Evolutionary conservation across 208 protist species (phyloP), one percentile per base, ranked within the genome.

Genomic region (Vickermania spadyakhi): DNA sequence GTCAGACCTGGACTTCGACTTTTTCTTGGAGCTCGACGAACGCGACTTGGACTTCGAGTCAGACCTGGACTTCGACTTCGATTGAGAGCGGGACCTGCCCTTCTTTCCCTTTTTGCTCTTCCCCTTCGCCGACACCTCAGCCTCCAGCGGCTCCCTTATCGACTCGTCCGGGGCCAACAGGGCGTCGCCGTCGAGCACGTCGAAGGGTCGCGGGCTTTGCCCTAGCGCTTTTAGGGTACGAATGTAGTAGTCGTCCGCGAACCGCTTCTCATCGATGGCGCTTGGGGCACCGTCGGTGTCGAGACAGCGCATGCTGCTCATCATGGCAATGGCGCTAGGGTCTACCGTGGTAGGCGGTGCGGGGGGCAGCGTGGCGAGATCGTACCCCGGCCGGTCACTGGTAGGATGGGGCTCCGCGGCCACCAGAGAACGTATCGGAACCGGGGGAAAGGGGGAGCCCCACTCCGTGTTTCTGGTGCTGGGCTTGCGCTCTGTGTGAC

Each of bases 1-100:
- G 18, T 50, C 25, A 3, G 27, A 41, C 7, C 49, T 56, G 2
- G 59, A 63, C 2, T 26, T 50, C 14, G 59, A 63, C 36, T 45
- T 0, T 41, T 13, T n/a, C 3, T 30, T 11, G 31, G 3, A n/a
- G 59, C 5, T 2, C 2, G 7, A 27, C 23, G 42, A 3, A 11
- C 23, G 7, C 2, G 4, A 0, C 4, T 21, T 30, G 45, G 11
- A 0, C 59, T 41, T 30, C 3, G 5, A n/a, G 57, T 26, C 31
- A 11, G 11, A 18, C 57, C 36, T 45, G 11, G 7, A 18, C 18
- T 45, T 45, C n/a, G 11, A 0, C 59, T 41, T 30, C 3, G 5
- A n/a, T 28, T 26, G 21, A 11, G 11, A 18, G 31, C 36, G 7
- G 11, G 7, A 18, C 18, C 18, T 45, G n/a, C n/a, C n/a, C 36